Evolutionary conservation across 768 basidiomycete genomes (phyloP), one percentile per base, ranked within the genome.

Genomic region (Kwoniella newhampshirensis): DNA sequence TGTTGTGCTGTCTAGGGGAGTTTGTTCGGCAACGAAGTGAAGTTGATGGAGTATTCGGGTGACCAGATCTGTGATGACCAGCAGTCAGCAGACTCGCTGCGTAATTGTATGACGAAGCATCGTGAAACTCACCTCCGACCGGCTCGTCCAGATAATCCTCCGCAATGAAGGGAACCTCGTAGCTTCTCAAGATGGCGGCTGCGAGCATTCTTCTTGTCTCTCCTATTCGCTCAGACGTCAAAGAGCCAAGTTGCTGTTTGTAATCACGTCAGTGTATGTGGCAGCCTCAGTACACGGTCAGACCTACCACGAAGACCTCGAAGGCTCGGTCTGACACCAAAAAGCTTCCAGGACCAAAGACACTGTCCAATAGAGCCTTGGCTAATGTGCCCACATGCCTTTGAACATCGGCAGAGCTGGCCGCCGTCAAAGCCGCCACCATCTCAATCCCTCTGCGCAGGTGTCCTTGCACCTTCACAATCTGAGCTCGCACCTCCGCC

Each of bases 41-140:
- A 98, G 74, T 18, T 89, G 85, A 73, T 94, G 88, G 1, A 99
- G 80, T 1, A 98, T 85, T 25, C 96, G 88, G 43, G 89, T 79
- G 23, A 93, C 81, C 28, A 97, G 79, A 5, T 80, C 92, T 92
- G 55, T 21, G n/a, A 37, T 50, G 13, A 49, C 21, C 48, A n/a
- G n/a, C n/a, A 30, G 26, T 50, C 36, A 51, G 32, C 15, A 18
- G 5, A 44, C 7, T 28, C 20, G 51, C 36, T 57, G 30, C n/a
- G n/a, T n/a, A n/a, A n/a, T n/a, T n/a, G n/a, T n/a, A n/a, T n/a
- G 51, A 26, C 5, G 45, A 12, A 36, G 28, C 28, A 26, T 12
- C 20, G 30, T 23, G 17, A 30, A 18, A 50, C 48, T 44, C 17
- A 75, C 83, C 62, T 63, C 58, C 81, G 28, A 93, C 73, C 0